phyloP scores from a whole-genome alignment of 495 filamentous ascomycete species.

The Daldinia grandis region DNA sequence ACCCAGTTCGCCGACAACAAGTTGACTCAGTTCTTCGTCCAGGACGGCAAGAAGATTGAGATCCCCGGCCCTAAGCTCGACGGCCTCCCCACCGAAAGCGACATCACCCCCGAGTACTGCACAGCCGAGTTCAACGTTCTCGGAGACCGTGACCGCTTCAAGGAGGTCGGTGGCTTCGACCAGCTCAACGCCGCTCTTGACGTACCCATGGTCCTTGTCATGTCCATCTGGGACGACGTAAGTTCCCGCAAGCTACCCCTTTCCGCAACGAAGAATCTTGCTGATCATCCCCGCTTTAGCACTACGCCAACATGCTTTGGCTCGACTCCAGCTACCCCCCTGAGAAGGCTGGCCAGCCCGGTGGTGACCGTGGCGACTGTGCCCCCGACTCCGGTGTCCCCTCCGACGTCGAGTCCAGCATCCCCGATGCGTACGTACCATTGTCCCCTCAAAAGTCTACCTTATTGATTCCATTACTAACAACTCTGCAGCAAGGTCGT shows the following conservation, averaged over 20 bases:
- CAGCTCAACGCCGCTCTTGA: constrained; percentile 65
- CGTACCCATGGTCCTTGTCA: constrained; percentile 75
- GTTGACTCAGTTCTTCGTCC: constrained; percentile 77
- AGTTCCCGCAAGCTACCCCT: constrained; percentile 17
- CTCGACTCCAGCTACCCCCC: constrained; percentile 79
- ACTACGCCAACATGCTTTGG: constrained; percentile 83
- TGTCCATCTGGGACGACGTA: constrained; percentile 80
- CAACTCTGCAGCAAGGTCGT: constrained; percentile 50
- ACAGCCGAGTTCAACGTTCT: constrained; percentile 66
- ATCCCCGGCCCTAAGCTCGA: constrained; percentile 62
- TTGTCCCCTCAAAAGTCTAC: no score
- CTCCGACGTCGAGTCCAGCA: constrained; percentile 62
- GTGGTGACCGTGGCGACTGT: constrained; percentile 76
- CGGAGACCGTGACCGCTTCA: constrained; percentile 68
- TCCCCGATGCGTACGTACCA: constrained; percentile 62
- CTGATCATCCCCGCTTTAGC: constrained; percentile 38
- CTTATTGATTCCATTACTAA: constrained; percentile 15
- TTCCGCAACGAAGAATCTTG: not conserved
- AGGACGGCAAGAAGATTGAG: constrained; percentile 69
- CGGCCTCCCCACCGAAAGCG: constrained; percentile 60
- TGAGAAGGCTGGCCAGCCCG: constrained; percentile 62
- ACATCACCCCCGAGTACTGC: constrained; percentile 71
- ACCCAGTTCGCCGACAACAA: constrained; percentile 72
- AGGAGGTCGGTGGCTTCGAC: constrained; percentile 65
- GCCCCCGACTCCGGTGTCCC: constrained; percentile 67